Base-by-base conservation (phyloP, 2,329 filamentous ascomycete species). In the Colletotrichum graminicola region DNA sequence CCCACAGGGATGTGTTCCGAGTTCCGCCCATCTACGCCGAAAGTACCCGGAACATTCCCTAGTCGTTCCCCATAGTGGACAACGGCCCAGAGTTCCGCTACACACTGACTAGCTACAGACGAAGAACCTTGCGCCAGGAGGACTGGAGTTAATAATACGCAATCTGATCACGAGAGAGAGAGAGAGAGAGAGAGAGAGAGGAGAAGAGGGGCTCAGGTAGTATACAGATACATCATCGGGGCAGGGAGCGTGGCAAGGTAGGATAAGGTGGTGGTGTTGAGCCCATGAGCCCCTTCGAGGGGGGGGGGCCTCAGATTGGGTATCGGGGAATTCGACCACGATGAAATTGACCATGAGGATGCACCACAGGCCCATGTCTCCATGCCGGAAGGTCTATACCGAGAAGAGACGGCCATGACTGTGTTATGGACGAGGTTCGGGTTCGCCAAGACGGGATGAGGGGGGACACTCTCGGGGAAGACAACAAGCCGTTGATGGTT, bases 241-340 rank as follows among this genome's bases (percentile, higher is more conserved):
- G 29, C 21, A 29, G 26, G 39, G 57, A 32, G 29, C 26, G 16
- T 52, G 26, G 57, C 43, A 61, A 61, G 57, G 57, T 61, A 45
- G 43, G 57, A 23, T 60, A 34, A 21, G 43, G 49, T 56, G 43
- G 49, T 56, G 23, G 57, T 55, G 39, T 34, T n/a, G 66, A 43
- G 57, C 51, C 43, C 41, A 26, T 23, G 66, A 26, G 56, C 45
- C 21, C 14, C 36, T 39, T 49, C 23, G n/a, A 57, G 66, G 60
- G 52, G 51, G 59, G n/a, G n/a, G 59, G 59, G 51, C 11, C 41
- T 49, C 39, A 59, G 52, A 59, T 60, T 26, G 41, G 43, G 21
- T 45, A 43, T 60, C 52, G 66, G 66, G 60, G 66, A 64, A 36
- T 64, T 65, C 45, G 45, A 54, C 52, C 26, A 26, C 36, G 52